Evolutionary conservation across 306 rosid species (phyloP).

Genomic region (Ormosia semicastrata): DNA sequence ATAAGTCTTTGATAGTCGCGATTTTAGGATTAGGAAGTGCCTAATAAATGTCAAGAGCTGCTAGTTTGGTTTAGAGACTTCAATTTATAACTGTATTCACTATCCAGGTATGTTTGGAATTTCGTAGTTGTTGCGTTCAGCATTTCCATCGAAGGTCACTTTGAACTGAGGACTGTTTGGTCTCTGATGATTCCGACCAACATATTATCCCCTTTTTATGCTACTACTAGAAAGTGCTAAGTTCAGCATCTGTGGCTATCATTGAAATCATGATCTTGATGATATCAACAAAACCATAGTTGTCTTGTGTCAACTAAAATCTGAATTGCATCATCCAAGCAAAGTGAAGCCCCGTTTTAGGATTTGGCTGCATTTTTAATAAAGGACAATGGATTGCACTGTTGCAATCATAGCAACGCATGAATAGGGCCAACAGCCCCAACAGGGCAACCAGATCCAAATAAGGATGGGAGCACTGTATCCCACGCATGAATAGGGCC

Average conservation of each 20-base stretch:
- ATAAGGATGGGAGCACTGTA: too few species aligned
- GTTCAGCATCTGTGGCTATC: background rate
- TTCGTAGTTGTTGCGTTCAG: background rate
- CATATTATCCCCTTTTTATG: background rate
- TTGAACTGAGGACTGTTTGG: too few species aligned
- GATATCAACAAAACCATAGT: background rate
- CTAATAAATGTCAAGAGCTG: background rate
- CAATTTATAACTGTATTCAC: background rate
- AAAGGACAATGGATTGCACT: background rate
- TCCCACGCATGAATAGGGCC: background rate
- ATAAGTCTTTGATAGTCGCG: background rate
- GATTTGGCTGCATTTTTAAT: background rate
- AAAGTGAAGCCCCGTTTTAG: background rate
- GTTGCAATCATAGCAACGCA: background rate
- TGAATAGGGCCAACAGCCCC: background rate
- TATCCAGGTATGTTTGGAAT: background rate
- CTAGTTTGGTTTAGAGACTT: conserved; percentile 9
- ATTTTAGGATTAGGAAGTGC: background rate
- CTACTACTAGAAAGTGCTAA: background rate
- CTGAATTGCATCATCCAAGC: background rate
- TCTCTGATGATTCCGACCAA: background rate
- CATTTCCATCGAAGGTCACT: background rate
- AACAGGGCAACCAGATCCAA: too few species aligned
- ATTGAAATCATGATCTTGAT: background rate
- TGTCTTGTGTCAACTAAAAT: conserved; percentile 16